A percentile compares a stretch with the other conserved stretches of the same genome.
Conservation (phyloP, 1,139 yeast species). For the Nakaseomyces delphensis region DNA sequence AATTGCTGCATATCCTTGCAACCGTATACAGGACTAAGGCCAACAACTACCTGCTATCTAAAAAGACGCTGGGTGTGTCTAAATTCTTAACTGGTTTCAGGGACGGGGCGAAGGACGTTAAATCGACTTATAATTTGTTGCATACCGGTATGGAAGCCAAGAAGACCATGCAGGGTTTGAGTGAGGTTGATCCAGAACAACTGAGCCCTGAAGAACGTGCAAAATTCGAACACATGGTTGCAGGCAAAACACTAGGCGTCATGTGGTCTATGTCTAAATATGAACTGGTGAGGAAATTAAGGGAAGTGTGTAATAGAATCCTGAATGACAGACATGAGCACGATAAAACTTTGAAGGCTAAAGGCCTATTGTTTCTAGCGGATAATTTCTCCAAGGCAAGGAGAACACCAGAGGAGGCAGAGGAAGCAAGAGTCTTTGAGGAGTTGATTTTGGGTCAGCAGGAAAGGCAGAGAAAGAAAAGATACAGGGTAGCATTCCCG, state of each 20-base stretch:
- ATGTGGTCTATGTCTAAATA: slow-evolving; percentile 74
- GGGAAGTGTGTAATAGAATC: slow-evolving; percentile 52
- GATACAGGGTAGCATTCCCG: slow-evolving; percentile 5
- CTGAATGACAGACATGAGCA: slow-evolving; percentile 48
- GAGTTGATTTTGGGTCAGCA: slow-evolving; percentile 46
- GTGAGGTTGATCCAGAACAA: slow-evolving; percentile 41
- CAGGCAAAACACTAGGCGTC: slow-evolving; percentile 67
- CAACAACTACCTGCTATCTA: slow-evolving; percentile 41
- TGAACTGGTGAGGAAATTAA: slow-evolving; percentile 58
- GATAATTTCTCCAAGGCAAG: slow-evolving; percentile 45
- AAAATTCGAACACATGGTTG: slow-evolving; percentile 54
- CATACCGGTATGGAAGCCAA: slow-evolving; percentile 67
- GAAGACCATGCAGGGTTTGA: slow-evolving; percentile 57
- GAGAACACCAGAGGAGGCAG: slow-evolving; percentile 60
- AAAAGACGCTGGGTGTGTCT: slow-evolving; percentile 57
- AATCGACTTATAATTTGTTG: slow-evolving; percentile 55
- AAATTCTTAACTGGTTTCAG: slow-evolving; percentile 57
- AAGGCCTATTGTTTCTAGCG: slow-evolving; percentile 50
- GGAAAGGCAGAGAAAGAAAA: slow-evolving; percentile 26
- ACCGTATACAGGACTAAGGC: slow-evolving; percentile 55
- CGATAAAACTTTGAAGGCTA: slow-evolving; percentile 48
- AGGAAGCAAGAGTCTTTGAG: slow-evolving; percentile 65
- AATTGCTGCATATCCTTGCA: slow-evolving; percentile 63
- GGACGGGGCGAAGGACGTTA: slow-evolving; percentile 61
- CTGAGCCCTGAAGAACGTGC: slow-evolving; percentile 45